These are phyloP conservation scores for Phytophthora boehmeriae DNA, from an alignment of 352 stramenopile species.

Conservation along the genomic window DNA sequence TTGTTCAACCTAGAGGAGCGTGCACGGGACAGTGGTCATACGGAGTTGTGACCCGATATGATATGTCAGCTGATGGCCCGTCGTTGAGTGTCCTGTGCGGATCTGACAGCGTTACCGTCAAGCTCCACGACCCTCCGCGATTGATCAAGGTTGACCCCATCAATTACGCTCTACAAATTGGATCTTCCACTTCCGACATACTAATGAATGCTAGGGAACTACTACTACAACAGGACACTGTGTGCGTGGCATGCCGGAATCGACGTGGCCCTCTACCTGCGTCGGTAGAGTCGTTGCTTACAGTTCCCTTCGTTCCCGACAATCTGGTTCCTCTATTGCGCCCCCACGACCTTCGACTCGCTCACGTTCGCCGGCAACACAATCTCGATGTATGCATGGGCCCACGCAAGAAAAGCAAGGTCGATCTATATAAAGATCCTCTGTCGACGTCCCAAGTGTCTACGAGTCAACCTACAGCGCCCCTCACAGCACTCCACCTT, in stretches of 20 bases:
- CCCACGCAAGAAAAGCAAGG: background rate
- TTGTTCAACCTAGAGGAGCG: too few species aligned
- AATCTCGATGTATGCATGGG: background rate
- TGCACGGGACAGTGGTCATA: background rate
- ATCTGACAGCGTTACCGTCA: background rate
- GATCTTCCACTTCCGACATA: background rate
- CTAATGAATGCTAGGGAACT: background rate
- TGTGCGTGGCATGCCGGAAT: background rate
- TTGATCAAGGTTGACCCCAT: background rate
- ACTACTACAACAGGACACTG: background rate
- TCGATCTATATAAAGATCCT: background rate
- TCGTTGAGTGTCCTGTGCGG: background rate
- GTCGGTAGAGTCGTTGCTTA: background rate
- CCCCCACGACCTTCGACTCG: too few species aligned
- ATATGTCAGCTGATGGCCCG: background rate
- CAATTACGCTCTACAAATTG: background rate
- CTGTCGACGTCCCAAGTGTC: background rate
- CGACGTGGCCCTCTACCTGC: background rate
- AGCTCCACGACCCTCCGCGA: background rate
- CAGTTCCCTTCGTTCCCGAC: background rate
- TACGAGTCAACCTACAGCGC: too few species aligned
- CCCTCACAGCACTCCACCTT: too few species aligned
- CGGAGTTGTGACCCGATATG: background rate
- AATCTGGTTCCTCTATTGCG: background rate
- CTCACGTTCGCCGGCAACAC: slow-evolving; percentile 5